Evolutionary conservation across 192 early-diverging fungal species (phyloP), one percentile per base, ranked within the genome.

Genomic region (Mortierella claussenii): DNA sequence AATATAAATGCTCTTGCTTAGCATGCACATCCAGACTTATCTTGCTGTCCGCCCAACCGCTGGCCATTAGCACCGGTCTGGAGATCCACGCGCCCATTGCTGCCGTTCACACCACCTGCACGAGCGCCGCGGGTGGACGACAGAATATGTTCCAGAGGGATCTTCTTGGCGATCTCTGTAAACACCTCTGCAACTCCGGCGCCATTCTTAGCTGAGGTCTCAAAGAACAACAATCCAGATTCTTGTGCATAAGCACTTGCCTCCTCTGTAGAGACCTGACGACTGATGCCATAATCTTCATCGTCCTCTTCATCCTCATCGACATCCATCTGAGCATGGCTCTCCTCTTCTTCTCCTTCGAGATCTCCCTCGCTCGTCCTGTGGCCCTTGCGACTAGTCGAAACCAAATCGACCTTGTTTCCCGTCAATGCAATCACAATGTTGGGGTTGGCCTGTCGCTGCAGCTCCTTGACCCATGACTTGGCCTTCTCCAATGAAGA

Each of bases 401-500:
- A 43, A 45, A 88, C 73, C 60, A 99, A 75, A 80, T 99, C 97
- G 37, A 96, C 82, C 82, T 99, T 99, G 86, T 99, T 99, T 33
- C 96, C 97, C 18, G 95, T 94, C 37, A 99, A 86, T 10, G 93
- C 92, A 88, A 99, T 98, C 54, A 98, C 94, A 79, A 98, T 94
- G 83, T 95, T 92, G 26, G 96, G 93, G 76, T 93, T 93, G 13
- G 95, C 96, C 80, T 98, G 95, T 54, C 94, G 90, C 83, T 97
- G 93, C n/a, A 99, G 87, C 78, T 97, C 95, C 73, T 93, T 95
- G 12, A 98, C 92, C 96, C 96, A 99, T 21, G 92, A 86, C 81
- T 96, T 96, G 54, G 95, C 96, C 69, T 90, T 93, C 52, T 95
- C 93, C 51, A 99, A 83, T 15, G 96, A 97, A 8, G 94, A 81